A percentile compares a stretch with the other conserved stretches of the same genome.
Conservation (phyloP, 805 yeast genomes). For the Spencermartinsiella europaea region DNA sequence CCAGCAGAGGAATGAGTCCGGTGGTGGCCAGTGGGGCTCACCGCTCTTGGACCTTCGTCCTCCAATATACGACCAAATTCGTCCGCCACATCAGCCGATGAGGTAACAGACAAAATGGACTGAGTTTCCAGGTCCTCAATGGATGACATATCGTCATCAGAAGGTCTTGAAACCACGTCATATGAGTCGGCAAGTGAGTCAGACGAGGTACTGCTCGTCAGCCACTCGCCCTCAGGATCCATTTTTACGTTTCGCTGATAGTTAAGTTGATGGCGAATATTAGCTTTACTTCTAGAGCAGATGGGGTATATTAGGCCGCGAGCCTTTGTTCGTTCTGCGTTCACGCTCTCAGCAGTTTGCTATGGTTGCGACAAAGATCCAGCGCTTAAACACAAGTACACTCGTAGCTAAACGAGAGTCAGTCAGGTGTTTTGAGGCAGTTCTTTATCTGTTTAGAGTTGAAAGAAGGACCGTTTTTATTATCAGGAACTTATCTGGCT, state of each 20-base stretch:
- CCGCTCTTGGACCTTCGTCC: background rate
- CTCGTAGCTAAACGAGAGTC: too few relatives aligned
- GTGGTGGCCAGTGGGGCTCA: background rate
- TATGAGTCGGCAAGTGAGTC: slow-evolving; percentile 9
- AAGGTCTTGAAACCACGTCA: slow-evolving; percentile 12
- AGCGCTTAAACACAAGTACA: too few relatives aligned
- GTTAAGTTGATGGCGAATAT: too few relatives aligned
- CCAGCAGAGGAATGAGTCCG: background rate
- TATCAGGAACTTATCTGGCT: background rate
- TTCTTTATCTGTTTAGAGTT: background rate
- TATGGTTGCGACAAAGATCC: too few relatives aligned
- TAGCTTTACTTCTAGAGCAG: too few relatives aligned
- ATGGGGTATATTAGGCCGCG: too few relatives aligned
- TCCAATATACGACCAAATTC: background rate
- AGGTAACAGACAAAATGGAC: slow-evolving; percentile 3
- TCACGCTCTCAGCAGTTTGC: too few relatives aligned
- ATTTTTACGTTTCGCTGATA: too few relatives aligned
- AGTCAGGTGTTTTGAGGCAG: background rate
- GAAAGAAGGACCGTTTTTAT: background rate
- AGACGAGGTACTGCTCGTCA: slow-evolving; percentile 5
- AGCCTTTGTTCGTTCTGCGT: too few relatives aligned
- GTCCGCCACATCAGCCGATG: slow-evolving; percentile 1
- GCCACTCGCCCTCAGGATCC: slow-evolving; percentile 6
- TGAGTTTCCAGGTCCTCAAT: slow-evolving; percentile 5
- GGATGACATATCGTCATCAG: slow-evolving; percentile 11